Evolutionary conservation across 129 eudicot genomes (phyloP).

Genomic region (Flaveria ramosissima): DNA sequence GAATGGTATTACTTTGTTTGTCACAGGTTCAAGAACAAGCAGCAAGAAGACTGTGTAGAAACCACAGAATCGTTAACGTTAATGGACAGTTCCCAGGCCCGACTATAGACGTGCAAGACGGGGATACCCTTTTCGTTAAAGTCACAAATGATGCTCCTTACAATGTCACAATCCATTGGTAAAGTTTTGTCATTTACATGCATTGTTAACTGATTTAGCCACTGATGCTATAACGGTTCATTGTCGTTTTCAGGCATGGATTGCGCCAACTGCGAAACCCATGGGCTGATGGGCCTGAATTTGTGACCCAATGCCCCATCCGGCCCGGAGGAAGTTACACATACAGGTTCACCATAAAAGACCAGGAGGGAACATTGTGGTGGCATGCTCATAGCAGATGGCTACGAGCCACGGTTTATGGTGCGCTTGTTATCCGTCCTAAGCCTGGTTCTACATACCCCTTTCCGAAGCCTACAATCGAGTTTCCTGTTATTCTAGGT

Average conservation of each 20-base stretch:
- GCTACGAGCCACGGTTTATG: conserved; percentile 81
- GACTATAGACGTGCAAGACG: conserved; percentile 60
- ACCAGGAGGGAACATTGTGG: conserved; percentile 85
- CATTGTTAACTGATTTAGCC: background rate
- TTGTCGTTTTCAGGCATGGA: conserved; percentile 56
- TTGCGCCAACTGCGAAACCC: conserved; percentile 51
- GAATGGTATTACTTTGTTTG: background rate
- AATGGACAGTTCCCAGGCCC: conserved; percentile 90
- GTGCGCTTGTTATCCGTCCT: conserved; percentile 66
- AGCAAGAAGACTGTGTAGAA: conserved; percentile 68
- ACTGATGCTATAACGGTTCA: background rate
- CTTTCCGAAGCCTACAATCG: conserved; percentile 57
- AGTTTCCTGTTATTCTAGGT: conserved; percentile 53
- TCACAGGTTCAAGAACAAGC: conserved; percentile 68
- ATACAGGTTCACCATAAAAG: conserved; percentile 49
- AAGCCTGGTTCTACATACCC: conserved; percentile 53
- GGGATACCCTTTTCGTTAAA: conserved; percentile 59
- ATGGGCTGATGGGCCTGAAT: conserved; percentile 80
- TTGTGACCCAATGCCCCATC: conserved; percentile 67
- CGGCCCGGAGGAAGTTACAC: conserved; percentile 67
- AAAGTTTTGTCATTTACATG: background rate
- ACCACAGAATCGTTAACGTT: conserved; percentile 63
- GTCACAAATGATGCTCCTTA: conserved; percentile 66
- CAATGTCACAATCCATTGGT: conserved; percentile 76
- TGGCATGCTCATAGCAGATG: conserved; percentile 79